These are phyloP conservation scores for Aspergillus kassunensis DNA, from an alignment of 495 filamentous ascomycete genomes.

Conservation along the genomic window DNA sequence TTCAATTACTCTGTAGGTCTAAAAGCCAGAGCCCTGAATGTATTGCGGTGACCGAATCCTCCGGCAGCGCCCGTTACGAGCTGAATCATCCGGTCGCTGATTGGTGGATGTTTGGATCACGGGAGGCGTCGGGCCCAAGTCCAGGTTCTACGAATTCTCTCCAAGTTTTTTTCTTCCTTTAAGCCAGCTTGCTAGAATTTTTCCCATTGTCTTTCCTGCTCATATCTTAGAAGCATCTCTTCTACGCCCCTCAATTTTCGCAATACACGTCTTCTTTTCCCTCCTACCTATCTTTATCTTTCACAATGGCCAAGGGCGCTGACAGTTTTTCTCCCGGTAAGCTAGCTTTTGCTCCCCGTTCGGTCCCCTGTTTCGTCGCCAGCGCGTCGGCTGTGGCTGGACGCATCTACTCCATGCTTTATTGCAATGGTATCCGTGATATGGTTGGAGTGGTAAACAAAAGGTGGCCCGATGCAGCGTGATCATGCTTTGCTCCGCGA, in stretches of 20 bases:
- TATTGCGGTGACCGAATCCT: conserved; percentile 8
- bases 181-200: conserved; percentile 14
- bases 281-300: conserved; percentile 34
- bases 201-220: conserved; percentile 16
- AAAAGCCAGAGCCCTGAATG: background rate
- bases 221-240: conserved; percentile 8
- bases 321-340: conserved; percentile 44
- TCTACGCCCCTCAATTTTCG: conserved; percentile 31
- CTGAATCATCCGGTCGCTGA: conserved; percentile 38
- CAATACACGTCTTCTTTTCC: conserved; percentile 24
- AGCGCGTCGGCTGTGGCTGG: background rate
- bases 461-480: background rate
- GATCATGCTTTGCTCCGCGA: too few relatives aligned
- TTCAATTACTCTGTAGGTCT: background rate
- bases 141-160: conserved; percentile 32
- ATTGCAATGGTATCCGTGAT: conserved; percentile 1
- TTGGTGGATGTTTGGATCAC: conserved; percentile 35
- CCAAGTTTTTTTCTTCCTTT: conserved; percentile 32
- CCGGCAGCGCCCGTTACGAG: conserved; percentile 36
- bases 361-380: background rate
- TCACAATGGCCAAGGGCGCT: conserved; percentile 43
- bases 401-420: conserved; percentile 1
- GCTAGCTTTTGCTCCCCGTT: conserved; percentile 19
- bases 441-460: background rate
- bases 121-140: conserved; percentile 36